Conservation (phyloP, 2,329 filamentous ascomycete species). For the Fusarium sp. region DNA sequence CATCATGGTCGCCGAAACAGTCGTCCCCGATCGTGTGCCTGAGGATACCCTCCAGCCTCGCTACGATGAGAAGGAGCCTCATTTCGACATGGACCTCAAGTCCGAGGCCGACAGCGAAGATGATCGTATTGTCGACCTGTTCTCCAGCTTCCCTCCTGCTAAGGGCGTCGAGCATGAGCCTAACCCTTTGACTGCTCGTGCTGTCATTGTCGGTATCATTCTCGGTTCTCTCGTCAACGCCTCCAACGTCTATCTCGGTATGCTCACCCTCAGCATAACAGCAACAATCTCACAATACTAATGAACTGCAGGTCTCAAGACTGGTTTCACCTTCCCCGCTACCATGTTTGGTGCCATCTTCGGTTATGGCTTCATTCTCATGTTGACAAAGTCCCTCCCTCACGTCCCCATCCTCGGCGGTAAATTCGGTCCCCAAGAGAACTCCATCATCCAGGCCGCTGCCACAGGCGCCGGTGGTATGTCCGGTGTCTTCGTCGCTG, state of each 20-base stretch:
- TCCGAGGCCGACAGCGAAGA: conserved; percentile 40
- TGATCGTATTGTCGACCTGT: conserved; percentile 49
- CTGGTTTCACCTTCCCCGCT: conserved; percentile 60
- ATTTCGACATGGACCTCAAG: conserved; percentile 42
- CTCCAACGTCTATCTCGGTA: conserved; percentile 70
- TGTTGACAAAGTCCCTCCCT: conserved; percentile 60
- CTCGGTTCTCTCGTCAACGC: conserved; percentile 69
- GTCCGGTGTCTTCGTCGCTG: conserved; percentile 66
- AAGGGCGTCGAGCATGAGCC: conserved; percentile 55
- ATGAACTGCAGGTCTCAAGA: conserved; percentile 55
- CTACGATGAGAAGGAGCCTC: conserved; percentile 40
- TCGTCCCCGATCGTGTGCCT: conserved; percentile 24
- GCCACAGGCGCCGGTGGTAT: conserved; percentile 69
- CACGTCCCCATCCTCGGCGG: conserved; percentile 63
- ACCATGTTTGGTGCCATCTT: conserved; percentile 65
- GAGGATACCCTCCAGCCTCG: conserved; percentile 27
- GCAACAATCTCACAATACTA: not conserved
- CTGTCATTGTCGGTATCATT: conserved; percentile 63
- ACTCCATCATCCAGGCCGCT: conserved; percentile 69
- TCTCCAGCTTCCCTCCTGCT: conserved; percentile 53
- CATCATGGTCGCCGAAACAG: conserved; percentile 34
- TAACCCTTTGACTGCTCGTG: conserved; percentile 64
- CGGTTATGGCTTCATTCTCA: conserved; percentile 66
- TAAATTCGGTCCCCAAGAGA: conserved; percentile 68
- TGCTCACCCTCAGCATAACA: not conserved